phyloP scores from a whole-genome alignment of 331 rosid species.

The Spiraea crenata region DNA sequence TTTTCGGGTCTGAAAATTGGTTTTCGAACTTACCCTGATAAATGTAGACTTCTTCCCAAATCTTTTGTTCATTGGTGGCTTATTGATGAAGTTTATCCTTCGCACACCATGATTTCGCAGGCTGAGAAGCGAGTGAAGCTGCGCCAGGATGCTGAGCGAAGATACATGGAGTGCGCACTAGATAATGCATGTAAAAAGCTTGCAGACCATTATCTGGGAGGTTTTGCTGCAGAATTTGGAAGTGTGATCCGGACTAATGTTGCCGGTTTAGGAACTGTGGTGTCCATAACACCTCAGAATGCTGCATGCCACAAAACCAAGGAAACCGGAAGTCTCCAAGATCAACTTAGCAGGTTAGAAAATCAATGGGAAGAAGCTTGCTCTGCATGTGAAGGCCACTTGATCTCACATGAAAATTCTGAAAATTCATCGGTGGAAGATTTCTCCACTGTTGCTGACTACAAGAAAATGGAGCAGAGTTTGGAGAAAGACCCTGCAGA shows the following conservation, averaged over 20 bases:
- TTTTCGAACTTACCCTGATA: neutral
- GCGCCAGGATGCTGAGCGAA: slow-evolving; percentile 13
- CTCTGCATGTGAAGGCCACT: neutral
- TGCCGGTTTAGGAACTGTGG: slow-evolving; percentile 1
- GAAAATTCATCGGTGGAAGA: slow-evolving; percentile 9
- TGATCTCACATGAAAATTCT: slow-evolving; percentile 1
- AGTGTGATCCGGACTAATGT: neutral
- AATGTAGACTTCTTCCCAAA: neutral
- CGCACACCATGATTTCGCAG: slow-evolving; percentile 5
- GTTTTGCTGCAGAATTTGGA: neutral
- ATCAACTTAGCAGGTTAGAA: neutral
- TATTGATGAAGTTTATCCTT: neutral
- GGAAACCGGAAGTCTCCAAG: neutral
- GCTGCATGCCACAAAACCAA: neutral
- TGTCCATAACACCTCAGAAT: neutral
- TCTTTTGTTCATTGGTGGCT: neutral
- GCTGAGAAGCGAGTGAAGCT: slow-evolving; percentile 16
- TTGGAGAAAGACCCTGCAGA: slow-evolving; percentile 25
- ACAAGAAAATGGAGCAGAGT: slow-evolving; percentile 1
- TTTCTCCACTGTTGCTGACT: neutral
- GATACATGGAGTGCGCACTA: slow-evolving; percentile 4
- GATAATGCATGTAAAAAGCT: slow-evolving; percentile 23
- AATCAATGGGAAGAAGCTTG: neutral
- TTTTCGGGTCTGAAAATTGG: neutral
- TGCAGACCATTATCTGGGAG: slow-evolving; percentile 10